Evolutionary conservation across 257 asterid genomes (phyloP), one percentile per base, ranked within the genome.

Genomic region (Misopates orontium): DNA sequence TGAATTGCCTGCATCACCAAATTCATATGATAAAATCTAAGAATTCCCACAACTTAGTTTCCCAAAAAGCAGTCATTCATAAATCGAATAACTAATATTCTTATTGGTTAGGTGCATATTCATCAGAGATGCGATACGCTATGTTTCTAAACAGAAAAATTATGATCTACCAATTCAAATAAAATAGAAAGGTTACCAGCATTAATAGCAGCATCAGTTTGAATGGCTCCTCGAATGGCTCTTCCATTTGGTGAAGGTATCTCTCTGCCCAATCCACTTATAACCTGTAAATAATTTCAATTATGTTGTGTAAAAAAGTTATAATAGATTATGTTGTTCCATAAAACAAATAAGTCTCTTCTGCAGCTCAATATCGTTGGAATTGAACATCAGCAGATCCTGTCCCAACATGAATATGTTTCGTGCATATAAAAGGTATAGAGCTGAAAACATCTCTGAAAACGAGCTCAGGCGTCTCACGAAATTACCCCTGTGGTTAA

Each of bases 201-300:
- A 77, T 89, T 92, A 67, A 92, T 89, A 31, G 97, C 88, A 73
- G 95, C 95, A 78, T 91, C 96, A 1, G 97, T 92, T 77, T 92
- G 98, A 82, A 92, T 92, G 36, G 95, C 97, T 77, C 96, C 97
- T 50, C 84, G 83, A 67, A 89, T 85, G 69, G 97, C 92, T 61
- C 77, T 79, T 59, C 97, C 98, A 68, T 84, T 89, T 25, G 96
- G 97, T 53, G 97, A 90, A 10, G 97, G 98, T 75, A 92, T 92
- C 83, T 92, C 97, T 71, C 98, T 83, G 44, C 96, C 95, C 63
- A 92, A 69, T 75, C 98, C 96, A 78, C 98, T 89, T 44, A 91
- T 78, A 19, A 91, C 98, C 98, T 89, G 77, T 25, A 65, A 45
- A 40, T n/a, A n/a, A 56, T 49, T 54, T 21, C 60, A 78, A 63